Evolutionary conservation across 768 basidiomycete genomes (phyloP).

Genomic region (Gloeophyllum trabeum): DNA sequence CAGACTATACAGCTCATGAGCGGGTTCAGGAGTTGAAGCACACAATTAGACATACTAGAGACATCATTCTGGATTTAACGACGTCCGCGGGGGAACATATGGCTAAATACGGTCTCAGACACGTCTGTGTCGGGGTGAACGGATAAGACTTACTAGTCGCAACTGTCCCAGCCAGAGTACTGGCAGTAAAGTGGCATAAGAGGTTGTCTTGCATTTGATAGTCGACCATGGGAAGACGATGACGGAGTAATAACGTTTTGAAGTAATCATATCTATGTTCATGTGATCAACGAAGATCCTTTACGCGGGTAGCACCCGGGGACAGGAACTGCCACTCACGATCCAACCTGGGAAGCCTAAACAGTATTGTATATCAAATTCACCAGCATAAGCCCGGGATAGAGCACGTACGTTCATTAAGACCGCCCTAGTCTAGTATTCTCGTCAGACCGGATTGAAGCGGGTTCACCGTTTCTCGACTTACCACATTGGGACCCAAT

Average conservation of each 20-base stretch:
- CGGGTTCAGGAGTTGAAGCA: conserved; percentile 2
- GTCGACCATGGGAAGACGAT: conserved; percentile 41
- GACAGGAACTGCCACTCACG: conserved; percentile 35
- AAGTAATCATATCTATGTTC: conserved; percentile 70
- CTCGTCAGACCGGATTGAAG: no score
- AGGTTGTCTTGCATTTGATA: conserved; percentile 58
- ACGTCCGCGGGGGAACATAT: conserved; percentile 76
- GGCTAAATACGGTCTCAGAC: conserved; percentile 28
- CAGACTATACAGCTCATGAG: conserved; percentile 28
- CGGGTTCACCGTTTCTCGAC: no score
- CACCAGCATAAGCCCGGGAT: no score
- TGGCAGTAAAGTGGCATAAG: conserved; percentile 54
- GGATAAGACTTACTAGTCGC: conserved; percentile 54
- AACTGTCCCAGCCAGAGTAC: conserved; percentile 59
- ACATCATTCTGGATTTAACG: conserved; percentile 67
- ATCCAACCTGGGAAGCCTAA: conserved; percentile 77
- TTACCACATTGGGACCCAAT: conserved; percentile 66
- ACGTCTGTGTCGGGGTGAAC: background rate
- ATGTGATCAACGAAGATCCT: conserved; percentile 6
- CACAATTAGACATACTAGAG: conserved; percentile 36
- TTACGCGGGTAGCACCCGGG: background rate
- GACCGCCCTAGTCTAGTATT: conserved; percentile 41
- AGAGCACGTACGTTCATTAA: conserved; percentile 70
- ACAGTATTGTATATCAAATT: no score
- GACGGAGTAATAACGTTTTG: conserved; percentile 44